Base-by-base conservation (phyloP, 169 alveolate species). In the Eimeria sp. region DNA sequence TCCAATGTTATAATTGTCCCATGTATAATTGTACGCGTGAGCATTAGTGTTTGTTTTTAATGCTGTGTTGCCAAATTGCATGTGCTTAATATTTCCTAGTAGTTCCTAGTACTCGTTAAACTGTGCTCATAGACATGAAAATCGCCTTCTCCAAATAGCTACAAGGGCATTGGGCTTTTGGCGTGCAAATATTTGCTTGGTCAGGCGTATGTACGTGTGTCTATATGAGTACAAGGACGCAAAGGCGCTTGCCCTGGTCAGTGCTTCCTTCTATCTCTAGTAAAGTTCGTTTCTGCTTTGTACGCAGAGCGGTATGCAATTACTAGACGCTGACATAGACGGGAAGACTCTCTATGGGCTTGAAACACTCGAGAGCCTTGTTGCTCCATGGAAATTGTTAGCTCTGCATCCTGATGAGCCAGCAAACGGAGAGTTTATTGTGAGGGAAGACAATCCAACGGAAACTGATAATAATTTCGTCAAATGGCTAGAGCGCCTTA, bases 361-460 rank as follows among this genome's bases (percentile, higher is more conserved):
- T 57, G 93, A 13, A 9, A 87, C 93, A 25, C 78, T 87, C 2
- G 93, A 87, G 54, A 58, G 93, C 65, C 93, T 87, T 30, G 93
- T 87, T 87, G 51, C 93, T 20, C 93, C 93, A 43, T 87, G 93
- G 93, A 87, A 87, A 30, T 22, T 87, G 82, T 47, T 9, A 20
- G 78, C 83, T 6, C 93, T 87, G 20, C 93, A 87, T 30, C 93
- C 93, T 22, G 82, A 87, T 47, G 93, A 87, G 43, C 43, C 78
- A 18, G 30, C 65, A 63, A 83, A 87, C n/a, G 83, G 93, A 20
- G 93, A 87, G 43, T 87, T 61, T 25, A 87, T 61, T 87, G 83
- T 87, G 70, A 57, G 63, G 73, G 93, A 63, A 45, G 93, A 40
- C 61, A 87, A 40, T 22, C 93, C 93, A 40, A 11, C 34, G 9